A percentile compares a stretch with the other conserved stretches of the same genome.
These are phyloP conservation scores for Anethum foeniculum DNA, from an alignment of 140 eudicot genomes.

Conservation along the genomic window DNA sequence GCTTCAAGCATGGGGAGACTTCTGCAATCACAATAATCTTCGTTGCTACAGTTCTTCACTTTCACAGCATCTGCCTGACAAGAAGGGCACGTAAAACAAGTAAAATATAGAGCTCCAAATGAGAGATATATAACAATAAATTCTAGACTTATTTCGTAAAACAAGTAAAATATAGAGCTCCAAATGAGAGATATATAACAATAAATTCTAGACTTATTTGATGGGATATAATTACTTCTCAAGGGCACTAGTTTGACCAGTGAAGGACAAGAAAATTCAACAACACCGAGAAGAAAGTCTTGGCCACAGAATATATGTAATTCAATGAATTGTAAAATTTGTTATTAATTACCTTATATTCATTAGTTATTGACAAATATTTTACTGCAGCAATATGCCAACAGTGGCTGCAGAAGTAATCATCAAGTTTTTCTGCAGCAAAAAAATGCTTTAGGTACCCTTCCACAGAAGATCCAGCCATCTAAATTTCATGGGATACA, in stretches of 20 bases:
- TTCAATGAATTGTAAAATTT: neutral
- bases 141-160: neutral
- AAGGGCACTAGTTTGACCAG: conserved; percentile 1
- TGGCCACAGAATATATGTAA: neutral
- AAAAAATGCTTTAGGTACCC: conserved; percentile 70
- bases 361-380: conserved; percentile 30
- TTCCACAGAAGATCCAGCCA: conserved; percentile 62
- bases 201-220: neutral
- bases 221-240: neutral
- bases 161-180: conserved; percentile 15
- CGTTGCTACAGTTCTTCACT: conserved; percentile 47
- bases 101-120: conserved; percentile 5
- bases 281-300: neutral
- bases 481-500: conserved; percentile 27
- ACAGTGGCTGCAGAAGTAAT: conserved; percentile 69
- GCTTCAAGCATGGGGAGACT: conserved; percentile 42
- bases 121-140: neutral
- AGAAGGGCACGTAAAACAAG: conserved; percentile 26
- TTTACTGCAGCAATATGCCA: conserved; percentile 78
- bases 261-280: neutral
- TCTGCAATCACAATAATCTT: conserved; percentile 78
- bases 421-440: conserved; percentile 59
- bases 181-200: conserved; percentile 1
- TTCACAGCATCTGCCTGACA: conserved; percentile 46
- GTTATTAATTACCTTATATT: conserved; percentile 46